These are phyloP conservation scores for Periconia digitata DNA, from an alignment of 2,329 filamentous ascomycete genomes.

Conservation along the genomic window DNA sequence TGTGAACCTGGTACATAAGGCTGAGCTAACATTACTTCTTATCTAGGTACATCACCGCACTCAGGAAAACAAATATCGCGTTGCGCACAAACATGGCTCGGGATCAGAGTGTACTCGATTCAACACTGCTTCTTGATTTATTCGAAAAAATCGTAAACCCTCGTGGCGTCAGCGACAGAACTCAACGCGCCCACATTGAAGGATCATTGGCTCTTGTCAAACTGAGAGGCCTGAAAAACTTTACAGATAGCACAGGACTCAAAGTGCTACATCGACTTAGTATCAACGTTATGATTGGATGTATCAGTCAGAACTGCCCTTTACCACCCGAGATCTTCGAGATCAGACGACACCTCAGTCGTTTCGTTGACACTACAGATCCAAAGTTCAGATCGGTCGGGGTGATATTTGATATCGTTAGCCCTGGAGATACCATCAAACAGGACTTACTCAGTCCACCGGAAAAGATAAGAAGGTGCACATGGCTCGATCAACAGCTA, in stretches of 20 bases:
- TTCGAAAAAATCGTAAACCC: slow-evolving; percentile 30
- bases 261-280: slow-evolving; percentile 20
- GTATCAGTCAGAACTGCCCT: slow-evolving; percentile 20
- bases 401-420: slow-evolving; percentile 28
- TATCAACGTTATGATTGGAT: slow-evolving; percentile 34
- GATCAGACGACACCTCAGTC: slow-evolving; percentile 24
- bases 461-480: slow-evolving; percentile 17
- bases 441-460: slow-evolving; percentile 10
- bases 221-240: slow-evolving; percentile 19
- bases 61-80: slow-evolving; percentile 20
- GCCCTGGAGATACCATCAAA: slow-evolving; percentile 20
- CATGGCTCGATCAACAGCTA: slow-evolving; percentile 27
- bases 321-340: slow-evolving; percentile 20
- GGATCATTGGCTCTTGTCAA: slow-evolving; percentile 28
- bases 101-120: slow-evolving; percentile 19
- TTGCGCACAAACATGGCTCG: slow-evolving; percentile 15
- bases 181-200: slow-evolving; percentile 23
- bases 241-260: slow-evolving; percentile 16
- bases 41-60: slow-evolving; percentile 20
- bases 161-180: slow-evolving; percentile 2
- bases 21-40: neutral
- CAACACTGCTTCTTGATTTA: slow-evolving; percentile 26
- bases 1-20: no score
- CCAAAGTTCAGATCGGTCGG: slow-evolving; percentile 35
- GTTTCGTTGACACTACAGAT: slow-evolving; percentile 22